phyloP scores from a whole-genome alignment of 2,329 filamentous ascomycete species.

The Arthrobotrys musiformis region DNA sequence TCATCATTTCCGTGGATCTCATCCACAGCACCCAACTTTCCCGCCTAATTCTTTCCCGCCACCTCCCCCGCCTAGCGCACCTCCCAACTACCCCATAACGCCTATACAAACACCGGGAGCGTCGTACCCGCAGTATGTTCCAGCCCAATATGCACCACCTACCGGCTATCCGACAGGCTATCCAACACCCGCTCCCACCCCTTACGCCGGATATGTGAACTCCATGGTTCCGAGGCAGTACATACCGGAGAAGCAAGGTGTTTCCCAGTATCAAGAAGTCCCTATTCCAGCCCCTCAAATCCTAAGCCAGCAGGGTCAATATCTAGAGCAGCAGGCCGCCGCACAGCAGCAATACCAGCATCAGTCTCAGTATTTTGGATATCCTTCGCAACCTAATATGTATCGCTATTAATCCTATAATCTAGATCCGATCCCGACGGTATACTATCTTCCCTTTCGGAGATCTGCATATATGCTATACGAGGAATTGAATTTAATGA shows the following conservation, averaged over 20 bases:
- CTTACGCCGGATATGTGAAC: slow-evolving; percentile 3
- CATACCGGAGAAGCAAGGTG: slow-evolving; percentile 29
- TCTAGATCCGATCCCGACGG: neutral
- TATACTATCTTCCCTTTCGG: neutral
- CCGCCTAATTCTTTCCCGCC: slow-evolving; percentile 33
- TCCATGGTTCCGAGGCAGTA: slow-evolving; percentile 1
- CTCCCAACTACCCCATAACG: slow-evolving; percentile 16
- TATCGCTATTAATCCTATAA: slow-evolving; percentile 17
- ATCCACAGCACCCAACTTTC: slow-evolving; percentile 8
- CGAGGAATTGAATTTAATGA: neutral
- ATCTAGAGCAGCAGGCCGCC: slow-evolving; percentile 24
- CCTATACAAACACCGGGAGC: slow-evolving; percentile 26
- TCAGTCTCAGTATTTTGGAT: neutral
- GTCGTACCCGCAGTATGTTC: slow-evolving; percentile 29
- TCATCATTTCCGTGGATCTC: neutral
- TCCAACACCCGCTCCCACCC: slow-evolving; percentile 25
- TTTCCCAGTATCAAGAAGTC: slow-evolving; percentile 46
- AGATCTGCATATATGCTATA: neutral
- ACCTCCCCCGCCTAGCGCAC: neutral
- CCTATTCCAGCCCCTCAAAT: slow-evolving; percentile 49
- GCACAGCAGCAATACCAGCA: slow-evolving; percentile 30
- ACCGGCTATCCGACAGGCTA: slow-evolving; percentile 27
- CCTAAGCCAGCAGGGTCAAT: slow-evolving; percentile 46
- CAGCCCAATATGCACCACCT: slow-evolving; percentile 29
- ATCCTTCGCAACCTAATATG: neutral